Conservation (phyloP, 306 rosid species). For the Betula pendula region DNA sequence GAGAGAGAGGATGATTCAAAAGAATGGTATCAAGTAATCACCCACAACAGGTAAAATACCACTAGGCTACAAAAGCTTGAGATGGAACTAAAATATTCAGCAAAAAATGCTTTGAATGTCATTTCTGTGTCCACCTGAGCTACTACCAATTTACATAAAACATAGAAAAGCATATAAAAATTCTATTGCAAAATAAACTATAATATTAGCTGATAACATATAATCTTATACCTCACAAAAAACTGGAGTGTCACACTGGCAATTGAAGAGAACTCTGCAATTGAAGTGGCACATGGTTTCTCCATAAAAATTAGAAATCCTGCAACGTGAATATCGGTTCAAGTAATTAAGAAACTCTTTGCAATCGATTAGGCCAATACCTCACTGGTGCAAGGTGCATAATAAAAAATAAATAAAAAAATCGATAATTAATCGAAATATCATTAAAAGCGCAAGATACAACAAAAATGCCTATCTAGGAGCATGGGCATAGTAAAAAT, state of each 20-base stretch:
- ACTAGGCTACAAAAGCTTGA: not conserved
- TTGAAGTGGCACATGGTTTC: conserved; percentile 36
- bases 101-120: not conserved
- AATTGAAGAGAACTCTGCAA: conserved; percentile 39
- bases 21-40: no score
- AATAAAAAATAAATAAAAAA: not conserved
- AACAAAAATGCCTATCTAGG: no score
- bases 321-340: conserved; percentile 38
- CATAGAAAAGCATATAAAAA: not conserved
- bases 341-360: conserved; percentile 20
- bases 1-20: no score
- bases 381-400: not conserved
- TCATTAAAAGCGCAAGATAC: no score
- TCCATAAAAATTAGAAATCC: conserved; percentile 38
- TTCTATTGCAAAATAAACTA: not conserved
- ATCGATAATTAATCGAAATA: no score
- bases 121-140: not conserved
- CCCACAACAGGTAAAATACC: not conserved
- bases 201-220: not conserved
- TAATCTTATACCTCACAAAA: conserved; percentile 39
- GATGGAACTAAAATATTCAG: not conserved
- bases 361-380: not conserved
- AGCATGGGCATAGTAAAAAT: not conserved
- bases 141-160: not conserved
- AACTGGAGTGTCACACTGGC: conserved; percentile 38